Percentiles rank a stretch among this genome's conserved stretches.
These are phyloP conservation scores for Talaromyces proteolyticus DNA, from an alignment of 495 filamentous ascomycete species.

Conservation along the genomic window DNA sequence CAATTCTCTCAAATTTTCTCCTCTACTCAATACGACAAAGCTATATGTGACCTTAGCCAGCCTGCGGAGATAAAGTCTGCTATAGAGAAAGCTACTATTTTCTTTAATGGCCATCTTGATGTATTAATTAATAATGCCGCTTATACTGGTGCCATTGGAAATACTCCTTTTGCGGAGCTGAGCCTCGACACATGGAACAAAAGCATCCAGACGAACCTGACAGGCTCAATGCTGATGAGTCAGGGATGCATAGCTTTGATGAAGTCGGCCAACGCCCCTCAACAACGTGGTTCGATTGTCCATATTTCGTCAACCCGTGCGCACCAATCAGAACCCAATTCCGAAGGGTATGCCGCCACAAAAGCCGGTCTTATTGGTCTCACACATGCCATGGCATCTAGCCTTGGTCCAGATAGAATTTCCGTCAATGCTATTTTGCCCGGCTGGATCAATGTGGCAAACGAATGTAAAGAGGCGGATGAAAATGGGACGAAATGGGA, in stretches of 20 bases:
- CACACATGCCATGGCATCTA: conserved; percentile 24
- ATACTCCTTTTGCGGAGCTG: conserved; percentile 16
- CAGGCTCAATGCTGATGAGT: conserved; percentile 22
- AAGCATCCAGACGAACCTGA: conserved; percentile 29
- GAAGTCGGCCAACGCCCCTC: conserved; percentile 8
- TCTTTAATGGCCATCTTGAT: conserved; percentile 20
- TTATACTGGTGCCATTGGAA: conserved; percentile 14
- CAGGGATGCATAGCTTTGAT: conserved; percentile 28
- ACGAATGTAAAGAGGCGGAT: conserved; percentile 25
- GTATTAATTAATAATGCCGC: conserved; percentile 21
- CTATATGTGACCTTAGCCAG: conserved; percentile 22
- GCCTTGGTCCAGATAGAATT: conserved; percentile 15
- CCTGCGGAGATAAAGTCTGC: conserved; percentile 15
- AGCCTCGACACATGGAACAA: conserved; percentile 23
- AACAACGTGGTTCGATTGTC: conserved; percentile 18
- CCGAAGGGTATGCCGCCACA: conserved; percentile 23
- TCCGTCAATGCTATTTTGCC: conserved; percentile 23
- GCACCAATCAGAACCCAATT: conserved; percentile 19
- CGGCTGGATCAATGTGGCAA: conserved; percentile 22
- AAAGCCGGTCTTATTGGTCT: conserved; percentile 26
- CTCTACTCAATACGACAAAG: conserved; percentile 1
- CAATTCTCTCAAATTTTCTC: conserved; percentile 1
- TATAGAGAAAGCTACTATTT: conserved; percentile 14
- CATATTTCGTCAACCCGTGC: conserved; percentile 24
- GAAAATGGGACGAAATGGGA: conserved; percentile 14